Evolutionary conservation across 2,329 filamentous ascomycete genomes (phyloP).

Genomic region (Botryotinia narcissicola): DNA sequence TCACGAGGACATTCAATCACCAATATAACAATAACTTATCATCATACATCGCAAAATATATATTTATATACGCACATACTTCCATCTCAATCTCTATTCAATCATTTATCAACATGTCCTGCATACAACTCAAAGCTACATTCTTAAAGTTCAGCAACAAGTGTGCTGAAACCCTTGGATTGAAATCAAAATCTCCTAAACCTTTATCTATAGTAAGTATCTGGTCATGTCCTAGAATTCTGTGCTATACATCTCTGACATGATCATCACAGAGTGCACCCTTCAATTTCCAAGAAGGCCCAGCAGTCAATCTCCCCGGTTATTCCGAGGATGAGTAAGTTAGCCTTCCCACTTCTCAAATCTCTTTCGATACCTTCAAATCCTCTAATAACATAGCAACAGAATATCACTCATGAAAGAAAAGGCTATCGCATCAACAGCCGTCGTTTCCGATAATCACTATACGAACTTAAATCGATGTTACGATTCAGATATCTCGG

Average conservation of each 20-base stretch:
- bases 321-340: conserved; percentile 59
- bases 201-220: conserved; percentile 26
- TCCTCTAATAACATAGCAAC: background rate
- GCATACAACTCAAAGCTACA: conserved; percentile 21
- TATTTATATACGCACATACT: conserved; percentile 14
- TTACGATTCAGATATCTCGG: conserved; percentile 20
- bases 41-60: background rate
- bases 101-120: conserved; percentile 21
- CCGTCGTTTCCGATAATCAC: conserved; percentile 29
- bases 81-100: background rate
- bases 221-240: background rate
- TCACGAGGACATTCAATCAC: background rate
- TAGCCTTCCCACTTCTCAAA: background rate
- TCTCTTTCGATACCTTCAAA: background rate
- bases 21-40: background rate
- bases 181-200: conserved; percentile 26
- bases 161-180: conserved; percentile 25
- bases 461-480: conserved; percentile 21
- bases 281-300: conserved; percentile 54
- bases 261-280: conserved; percentile 51
- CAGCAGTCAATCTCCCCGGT: conserved; percentile 52
- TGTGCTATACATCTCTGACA: conserved; percentile 29
- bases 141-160: conserved; percentile 24
- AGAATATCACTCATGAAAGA: conserved; percentile 38
- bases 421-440: conserved; percentile 37